These are phyloP conservation scores for Fremontodendron californicum DNA, from an alignment of 345 rosid species.

Conservation along the genomic window DNA sequence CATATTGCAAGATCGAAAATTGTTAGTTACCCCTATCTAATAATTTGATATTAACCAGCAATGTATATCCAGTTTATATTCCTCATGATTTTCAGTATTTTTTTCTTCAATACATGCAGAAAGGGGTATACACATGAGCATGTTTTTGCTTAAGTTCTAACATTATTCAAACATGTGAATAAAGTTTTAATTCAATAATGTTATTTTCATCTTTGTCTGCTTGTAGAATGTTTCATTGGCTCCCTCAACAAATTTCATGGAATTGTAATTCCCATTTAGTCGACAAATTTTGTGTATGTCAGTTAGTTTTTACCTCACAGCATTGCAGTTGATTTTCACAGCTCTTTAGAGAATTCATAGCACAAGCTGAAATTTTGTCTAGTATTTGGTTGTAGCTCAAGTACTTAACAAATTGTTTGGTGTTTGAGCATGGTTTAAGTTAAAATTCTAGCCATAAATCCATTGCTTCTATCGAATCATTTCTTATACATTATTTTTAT, in stretches of 20 bases:
- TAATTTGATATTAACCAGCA: background rate
- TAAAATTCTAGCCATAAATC: background rate
- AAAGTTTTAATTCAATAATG: background rate
- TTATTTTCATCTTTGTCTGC: background rate
- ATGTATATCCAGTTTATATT: background rate
- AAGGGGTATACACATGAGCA: background rate
- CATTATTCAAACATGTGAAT: background rate
- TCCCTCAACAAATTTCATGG: background rate
- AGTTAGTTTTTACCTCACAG: background rate
- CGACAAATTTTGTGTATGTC: background rate
- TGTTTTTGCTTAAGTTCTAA: background rate
- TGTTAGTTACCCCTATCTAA: background rate
- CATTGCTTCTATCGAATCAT: background rate
- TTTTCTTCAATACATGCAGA: background rate
- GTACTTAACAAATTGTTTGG: background rate
- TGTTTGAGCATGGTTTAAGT: background rate
- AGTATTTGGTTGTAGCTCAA: background rate
- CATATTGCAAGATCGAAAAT: background rate
- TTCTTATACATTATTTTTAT: conserved; percentile 1
- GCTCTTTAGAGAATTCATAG: background rate
- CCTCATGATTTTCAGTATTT: background rate
- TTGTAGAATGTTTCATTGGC: background rate
- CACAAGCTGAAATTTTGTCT: background rate
- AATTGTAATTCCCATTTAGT: background rate
- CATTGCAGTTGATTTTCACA: background rate